These are phyloP conservation scores for Ustilago trichophora DNA, from an alignment of 1,284 basidiomycete species.

Conservation along the genomic window DNA sequence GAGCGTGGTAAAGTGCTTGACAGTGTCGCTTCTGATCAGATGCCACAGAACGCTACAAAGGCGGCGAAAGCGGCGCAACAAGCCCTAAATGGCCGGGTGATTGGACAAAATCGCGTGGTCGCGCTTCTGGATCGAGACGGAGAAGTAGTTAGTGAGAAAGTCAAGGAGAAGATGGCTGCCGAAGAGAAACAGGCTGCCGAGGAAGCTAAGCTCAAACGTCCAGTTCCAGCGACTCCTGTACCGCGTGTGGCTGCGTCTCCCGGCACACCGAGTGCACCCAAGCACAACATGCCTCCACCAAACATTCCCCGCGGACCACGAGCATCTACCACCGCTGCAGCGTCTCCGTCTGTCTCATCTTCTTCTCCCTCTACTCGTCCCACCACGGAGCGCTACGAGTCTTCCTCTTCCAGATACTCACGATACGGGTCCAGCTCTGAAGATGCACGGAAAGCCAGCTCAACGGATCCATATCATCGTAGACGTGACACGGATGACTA, in stretches of 20 bases:
- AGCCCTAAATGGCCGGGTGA: conserved; percentile 22
- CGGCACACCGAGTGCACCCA: conserved; percentile 14
- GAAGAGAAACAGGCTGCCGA: too few species aligned
- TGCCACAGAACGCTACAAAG: conserved; percentile 43
- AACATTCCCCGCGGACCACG: conserved; percentile 22
- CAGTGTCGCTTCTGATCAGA: not conserved
- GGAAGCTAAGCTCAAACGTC: conserved; percentile 20
- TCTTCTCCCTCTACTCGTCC: conserved; percentile 8
- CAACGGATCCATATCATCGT: conserved; percentile 2
- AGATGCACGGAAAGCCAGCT: conserved; percentile 1
- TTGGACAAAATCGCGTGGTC: conserved; percentile 18
- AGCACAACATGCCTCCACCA: conserved; percentile 32
- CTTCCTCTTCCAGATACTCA: not conserved
- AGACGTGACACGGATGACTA: conserved; percentile 10
- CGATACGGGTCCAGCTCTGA: conserved; percentile 5
- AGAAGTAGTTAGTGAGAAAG: conserved; percentile 22
- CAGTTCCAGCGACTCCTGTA: not conserved
- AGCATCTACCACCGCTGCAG: not conserved
- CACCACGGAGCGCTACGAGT: conserved; percentile 2
- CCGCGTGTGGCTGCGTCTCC: conserved; percentile 5
- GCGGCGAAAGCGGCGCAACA: conserved; percentile 33
- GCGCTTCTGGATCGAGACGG: conserved; percentile 34
- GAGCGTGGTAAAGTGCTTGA: conserved; percentile 29
- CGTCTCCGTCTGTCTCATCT: not conserved
- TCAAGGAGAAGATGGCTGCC: conserved; percentile 28